Conservation (phyloP, 2,329 filamentous ascomycete species). For the Botrytis tulipae region DNA sequence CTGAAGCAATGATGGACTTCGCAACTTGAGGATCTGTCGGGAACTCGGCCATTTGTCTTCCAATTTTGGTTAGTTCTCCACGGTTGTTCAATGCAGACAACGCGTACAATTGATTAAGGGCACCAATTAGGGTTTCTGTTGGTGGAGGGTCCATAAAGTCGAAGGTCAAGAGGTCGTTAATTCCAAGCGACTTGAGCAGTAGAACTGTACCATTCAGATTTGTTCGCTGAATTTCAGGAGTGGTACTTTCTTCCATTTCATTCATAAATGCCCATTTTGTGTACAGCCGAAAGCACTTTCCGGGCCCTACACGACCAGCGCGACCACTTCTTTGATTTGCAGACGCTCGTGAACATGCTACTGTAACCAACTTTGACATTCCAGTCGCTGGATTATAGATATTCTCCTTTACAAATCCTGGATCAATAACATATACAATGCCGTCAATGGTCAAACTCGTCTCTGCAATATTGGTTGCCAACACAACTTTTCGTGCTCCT, state of each 20-base stretch:
- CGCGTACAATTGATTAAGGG: slow-evolving; percentile 87
- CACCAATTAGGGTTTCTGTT: slow-evolving; percentile 82
- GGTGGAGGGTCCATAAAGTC: slow-evolving; percentile 95
- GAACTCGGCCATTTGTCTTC: slow-evolving; percentile 93
- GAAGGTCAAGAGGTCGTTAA: slow-evolving; percentile 89
- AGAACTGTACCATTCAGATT: slow-evolving; percentile 84
- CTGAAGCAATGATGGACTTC: slow-evolving; percentile 82
- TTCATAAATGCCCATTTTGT: slow-evolving; percentile 94
- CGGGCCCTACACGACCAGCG: slow-evolving; percentile 86
- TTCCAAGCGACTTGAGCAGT: slow-evolving; percentile 83
- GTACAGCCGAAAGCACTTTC: slow-evolving; percentile 91
- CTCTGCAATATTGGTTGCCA: slow-evolving; percentile 96
- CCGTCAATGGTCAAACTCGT: slow-evolving; percentile 94
- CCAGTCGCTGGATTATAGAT: slow-evolving; percentile 87
- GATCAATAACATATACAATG: slow-evolving; percentile 94
- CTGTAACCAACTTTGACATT: slow-evolving; percentile 88
- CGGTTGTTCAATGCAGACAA: slow-evolving; percentile 85
- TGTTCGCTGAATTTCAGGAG: slow-evolving; percentile 88
- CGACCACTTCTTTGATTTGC: slow-evolving; percentile 91
- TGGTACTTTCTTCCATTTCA: slow-evolving; percentile 88
- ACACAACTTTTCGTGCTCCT: slow-evolving; percentile 81
- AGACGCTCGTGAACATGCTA: slow-evolving; percentile 86
- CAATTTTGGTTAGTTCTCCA: slow-evolving; percentile 85
- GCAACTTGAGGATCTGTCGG: slow-evolving; percentile 90
- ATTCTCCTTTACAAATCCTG: slow-evolving; percentile 93